These are phyloP conservation scores for Iris pallida DNA, from an alignment of 116 monocot genomes.

Conservation along the genomic window DNA sequence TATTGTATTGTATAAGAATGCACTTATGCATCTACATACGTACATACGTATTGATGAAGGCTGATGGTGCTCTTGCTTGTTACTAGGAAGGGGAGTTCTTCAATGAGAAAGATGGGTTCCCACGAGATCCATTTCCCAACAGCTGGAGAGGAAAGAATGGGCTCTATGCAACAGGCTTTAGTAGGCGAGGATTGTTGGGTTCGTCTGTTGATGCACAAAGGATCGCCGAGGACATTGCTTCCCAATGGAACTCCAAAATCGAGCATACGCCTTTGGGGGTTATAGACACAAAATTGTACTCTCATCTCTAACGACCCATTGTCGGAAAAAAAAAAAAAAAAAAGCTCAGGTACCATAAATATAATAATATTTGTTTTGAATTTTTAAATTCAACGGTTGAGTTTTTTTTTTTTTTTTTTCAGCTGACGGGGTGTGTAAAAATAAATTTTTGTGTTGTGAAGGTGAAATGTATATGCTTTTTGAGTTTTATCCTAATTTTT, in stretches of 20 bases:
- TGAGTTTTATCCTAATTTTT: no score
- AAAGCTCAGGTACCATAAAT: no score
- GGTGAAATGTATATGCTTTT: no score
- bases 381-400: no score
- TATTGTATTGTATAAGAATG: background rate
- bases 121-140: slow-evolving; percentile 46
- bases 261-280: slow-evolving; percentile 21
- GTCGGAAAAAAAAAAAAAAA: no score
- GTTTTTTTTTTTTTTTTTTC: no score
- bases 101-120: slow-evolving; percentile 45
- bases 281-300: background rate
- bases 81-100: slow-evolving; percentile 58
- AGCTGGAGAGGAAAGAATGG: slow-evolving; percentile 77
- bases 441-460: no score
- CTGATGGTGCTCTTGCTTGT: background rate
- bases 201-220: slow-evolving; percentile 54
- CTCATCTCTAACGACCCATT: no score
- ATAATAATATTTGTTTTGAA: no score
- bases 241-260: slow-evolving; percentile 46
- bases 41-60: no score
- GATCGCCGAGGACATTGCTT: slow-evolving; percentile 62
- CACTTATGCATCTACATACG: no score
- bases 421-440: no score
- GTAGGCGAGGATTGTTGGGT: slow-evolving; percentile 59
- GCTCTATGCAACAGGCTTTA: slow-evolving; percentile 60